Conservation (phyloP, 2,329 filamentous ascomycete species). For the Coniella vitis region DNA sequence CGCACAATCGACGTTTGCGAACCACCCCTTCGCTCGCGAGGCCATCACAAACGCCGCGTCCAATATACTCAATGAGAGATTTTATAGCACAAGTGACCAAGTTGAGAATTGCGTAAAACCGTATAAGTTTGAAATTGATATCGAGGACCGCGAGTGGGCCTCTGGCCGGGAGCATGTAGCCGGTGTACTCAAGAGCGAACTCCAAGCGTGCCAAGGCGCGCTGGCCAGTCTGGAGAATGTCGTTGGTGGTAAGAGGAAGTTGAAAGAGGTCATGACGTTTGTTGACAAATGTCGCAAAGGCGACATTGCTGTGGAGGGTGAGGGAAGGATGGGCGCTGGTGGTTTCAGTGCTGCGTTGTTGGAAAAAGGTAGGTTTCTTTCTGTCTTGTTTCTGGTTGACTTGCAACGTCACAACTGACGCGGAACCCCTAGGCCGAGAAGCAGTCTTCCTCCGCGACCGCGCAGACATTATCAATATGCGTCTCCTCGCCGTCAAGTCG, state of each 20-base stretch:
- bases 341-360: slow-evolving; percentile 87
- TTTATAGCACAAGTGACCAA: slow-evolving; percentile 95
- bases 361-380: slow-evolving; percentile 60
- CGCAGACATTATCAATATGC: slow-evolving; percentile 83
- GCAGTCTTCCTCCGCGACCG: slow-evolving; percentile 91
- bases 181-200: slow-evolving; percentile 75
- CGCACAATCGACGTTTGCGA: slow-evolving; percentile 72
- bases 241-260: slow-evolving; percentile 75
- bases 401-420: too few species aligned
- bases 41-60: slow-evolving; percentile 90
- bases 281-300: slow-evolving; percentile 86
- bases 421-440: slow-evolving; percentile 82
- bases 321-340: slow-evolving; percentile 77
- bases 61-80: slow-evolving; percentile 84
- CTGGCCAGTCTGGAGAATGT: slow-evolving; percentile 66
- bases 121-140: slow-evolving; percentile 95
- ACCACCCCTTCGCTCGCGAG: slow-evolving; percentile 85
- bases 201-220: slow-evolving; percentile 76
- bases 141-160: slow-evolving; percentile 84
- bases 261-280: slow-evolving; percentile 84
- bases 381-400: too few species aligned
- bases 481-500: slow-evolving; percentile 78
- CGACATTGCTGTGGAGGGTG: slow-evolving; percentile 76
- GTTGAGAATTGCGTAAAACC: slow-evolving; percentile 99
- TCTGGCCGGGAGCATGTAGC: slow-evolving; percentile 78